Evolutionary conservation across 306 rosid genomes (phyloP).

Genomic region (Urtica urens): DNA sequence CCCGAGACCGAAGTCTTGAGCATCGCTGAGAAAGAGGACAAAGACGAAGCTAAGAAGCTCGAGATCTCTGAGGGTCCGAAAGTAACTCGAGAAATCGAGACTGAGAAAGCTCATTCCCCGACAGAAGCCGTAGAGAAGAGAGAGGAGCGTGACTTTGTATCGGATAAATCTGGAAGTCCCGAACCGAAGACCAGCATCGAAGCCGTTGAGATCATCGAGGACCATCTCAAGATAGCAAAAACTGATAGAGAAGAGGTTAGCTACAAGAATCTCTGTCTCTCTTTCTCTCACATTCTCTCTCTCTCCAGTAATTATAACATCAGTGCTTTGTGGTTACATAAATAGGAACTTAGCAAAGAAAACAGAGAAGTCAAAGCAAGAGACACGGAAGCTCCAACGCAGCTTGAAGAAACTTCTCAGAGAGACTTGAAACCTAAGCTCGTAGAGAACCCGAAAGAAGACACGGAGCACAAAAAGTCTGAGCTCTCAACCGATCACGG

Average conservation of each 20-base stretch:
- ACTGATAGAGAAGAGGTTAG: constrained; percentile 18
- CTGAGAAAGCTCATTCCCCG: constrained; percentile 1
- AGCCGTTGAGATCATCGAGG: constrained; percentile 10
- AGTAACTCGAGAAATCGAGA: constrained; percentile 4
- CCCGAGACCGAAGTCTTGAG: too few relatives aligned
- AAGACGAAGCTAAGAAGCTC: constrained; percentile 7
- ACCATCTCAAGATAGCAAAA: constrained; percentile 9
- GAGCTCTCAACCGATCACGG: constrained; percentile 13
- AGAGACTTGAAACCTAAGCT: too few relatives aligned
- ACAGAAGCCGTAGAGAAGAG: constrained; percentile 1
- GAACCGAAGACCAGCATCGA: constrained; percentile 14
- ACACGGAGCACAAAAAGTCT: not conserved
- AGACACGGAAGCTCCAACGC: constrained; percentile 8
- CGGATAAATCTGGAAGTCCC: constrained; percentile 5
- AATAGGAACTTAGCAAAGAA: constrained; percentile 19
- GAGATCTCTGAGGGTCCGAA: constrained; percentile 1
- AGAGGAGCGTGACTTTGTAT: not conserved
- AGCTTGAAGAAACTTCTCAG: not conserved
- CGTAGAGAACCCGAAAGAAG: constrained; percentile 9
- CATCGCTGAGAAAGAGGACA: constrained; percentile 3
- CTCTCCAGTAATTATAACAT: not conserved
- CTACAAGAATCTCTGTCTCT: not conserved
- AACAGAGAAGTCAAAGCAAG: constrained; percentile 12
- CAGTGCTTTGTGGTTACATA: not conserved
- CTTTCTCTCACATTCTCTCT: not conserved